phyloP scores from a whole-genome alignment of 1,139 yeast species.

The Trichomonascaceae sp. region DNA sequence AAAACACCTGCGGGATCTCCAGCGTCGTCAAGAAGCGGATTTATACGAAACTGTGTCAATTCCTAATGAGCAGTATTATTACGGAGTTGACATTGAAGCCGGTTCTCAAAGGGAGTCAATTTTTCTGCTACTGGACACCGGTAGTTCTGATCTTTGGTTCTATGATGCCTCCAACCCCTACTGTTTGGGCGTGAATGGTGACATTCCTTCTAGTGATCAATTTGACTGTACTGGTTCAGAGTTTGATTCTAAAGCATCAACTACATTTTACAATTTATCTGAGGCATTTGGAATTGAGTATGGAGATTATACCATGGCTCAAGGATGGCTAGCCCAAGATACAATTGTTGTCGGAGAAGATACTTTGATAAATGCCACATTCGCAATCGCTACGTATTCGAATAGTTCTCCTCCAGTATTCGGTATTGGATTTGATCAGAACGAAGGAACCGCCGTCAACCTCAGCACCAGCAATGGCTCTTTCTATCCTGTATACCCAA shows the following conservation, averaged over 20 bases:
- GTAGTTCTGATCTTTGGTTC: constrained; percentile 57
- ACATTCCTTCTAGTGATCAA: constrained; percentile 9
- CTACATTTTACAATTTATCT: constrained; percentile 17
- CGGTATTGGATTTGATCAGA: constrained; percentile 46
- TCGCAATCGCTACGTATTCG: constrained; percentile 44
- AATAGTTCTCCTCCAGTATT: constrained; percentile 45
- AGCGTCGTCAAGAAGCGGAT: not conserved
- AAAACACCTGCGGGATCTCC: not conserved
- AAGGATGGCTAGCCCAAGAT: constrained; percentile 49
- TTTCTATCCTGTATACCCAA: constrained; percentile 12
- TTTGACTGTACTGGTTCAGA: constrained; percentile 11
- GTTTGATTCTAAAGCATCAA: constrained; percentile 19
- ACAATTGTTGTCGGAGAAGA: constrained; percentile 35
- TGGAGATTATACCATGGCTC: constrained; percentile 49
- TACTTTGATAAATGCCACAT: constrained; percentile 35
- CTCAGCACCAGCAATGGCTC: not conserved
- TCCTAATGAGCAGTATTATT: constrained; percentile 25
- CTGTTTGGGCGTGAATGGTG: constrained; percentile 17
- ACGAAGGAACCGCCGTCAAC: constrained; percentile 39
- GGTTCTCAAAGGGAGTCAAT: constrained; percentile 37
- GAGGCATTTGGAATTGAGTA: constrained; percentile 44
- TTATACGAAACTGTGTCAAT: constrained; percentile 10
- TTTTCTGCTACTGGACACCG: constrained; percentile 38
- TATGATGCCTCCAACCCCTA: constrained; percentile 31
- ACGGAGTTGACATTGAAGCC: constrained; percentile 34